Conservation (phyloP, 2,329 filamentous ascomycete genomes). For the Pseudofabraea citricarpa region DNA sequence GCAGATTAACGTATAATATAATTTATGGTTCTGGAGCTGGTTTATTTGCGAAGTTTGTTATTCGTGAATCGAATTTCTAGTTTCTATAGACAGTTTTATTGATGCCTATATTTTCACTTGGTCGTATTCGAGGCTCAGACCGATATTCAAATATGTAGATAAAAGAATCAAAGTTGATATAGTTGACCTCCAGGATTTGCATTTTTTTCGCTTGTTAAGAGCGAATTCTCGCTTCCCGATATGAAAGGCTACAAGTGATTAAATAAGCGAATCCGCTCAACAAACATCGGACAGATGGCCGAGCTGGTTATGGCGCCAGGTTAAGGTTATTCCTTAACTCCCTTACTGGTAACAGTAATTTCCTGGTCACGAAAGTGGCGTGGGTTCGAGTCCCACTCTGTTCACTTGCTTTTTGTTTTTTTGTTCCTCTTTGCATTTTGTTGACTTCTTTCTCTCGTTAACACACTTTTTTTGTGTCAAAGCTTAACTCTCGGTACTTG, state of each 20-base stretch:
- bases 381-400: constrained; percentile 35
- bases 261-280: background rate
- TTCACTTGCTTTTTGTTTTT: constrained; percentile 22
- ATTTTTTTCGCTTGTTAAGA: background rate
- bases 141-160: background rate
- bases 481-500: too few relatives aligned
- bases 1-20: too few relatives aligned
- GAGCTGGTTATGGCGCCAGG: constrained; percentile 22
- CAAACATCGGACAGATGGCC: constrained; percentile 14
- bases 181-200: background rate
- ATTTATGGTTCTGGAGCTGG: too few relatives aligned
- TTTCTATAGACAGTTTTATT: background rate
- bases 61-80: too few relatives aligned
- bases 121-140: background rate
- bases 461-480: too few relatives aligned
- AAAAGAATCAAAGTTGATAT: background rate
- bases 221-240: background rate
- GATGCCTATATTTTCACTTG: background rate
- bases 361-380: constrained; percentile 34
- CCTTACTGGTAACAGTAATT: constrained; percentile 16
- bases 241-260: background rate
- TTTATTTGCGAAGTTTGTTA: too few relatives aligned
- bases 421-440: background rate
- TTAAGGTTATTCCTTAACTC: constrained; percentile 13
- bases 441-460: background rate